Percentiles rank a stretch among this genome's conserved stretches.
Evolutionary conservation across 169 alveolate genomes (phyloP).

Genomic region (Cyclospora cayetanensis): DNA sequence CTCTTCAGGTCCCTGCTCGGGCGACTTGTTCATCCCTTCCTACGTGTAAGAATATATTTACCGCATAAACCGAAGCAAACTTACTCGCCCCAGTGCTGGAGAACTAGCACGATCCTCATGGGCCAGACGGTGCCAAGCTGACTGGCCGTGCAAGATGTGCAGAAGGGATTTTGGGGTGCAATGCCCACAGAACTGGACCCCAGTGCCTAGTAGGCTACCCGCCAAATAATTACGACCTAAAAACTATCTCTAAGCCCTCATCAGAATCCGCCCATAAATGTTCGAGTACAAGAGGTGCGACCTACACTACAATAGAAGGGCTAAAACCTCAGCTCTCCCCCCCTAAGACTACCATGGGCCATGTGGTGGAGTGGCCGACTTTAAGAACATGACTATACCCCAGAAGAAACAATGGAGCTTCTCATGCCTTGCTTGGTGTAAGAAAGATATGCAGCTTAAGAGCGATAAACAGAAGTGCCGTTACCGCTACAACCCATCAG

Average conservation of each 20-base stretch:
- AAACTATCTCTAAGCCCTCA: neutral
- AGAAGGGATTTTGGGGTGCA: constrained; percentile 32
- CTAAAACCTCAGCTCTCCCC: neutral
- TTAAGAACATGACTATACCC: constrained; percentile 38
- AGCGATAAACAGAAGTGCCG: neutral
- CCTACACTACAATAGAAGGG: neutral
- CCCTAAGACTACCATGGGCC: constrained; percentile 53
- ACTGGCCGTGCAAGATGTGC: constrained; percentile 61
- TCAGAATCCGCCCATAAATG: constrained; percentile 38
- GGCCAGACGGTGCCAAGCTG: constrained; percentile 55
- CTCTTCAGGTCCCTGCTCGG: constrained; percentile 36
- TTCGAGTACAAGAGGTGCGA: constrained; percentile 8
- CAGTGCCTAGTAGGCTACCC: constrained; percentile 1
- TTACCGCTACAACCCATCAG: constrained; percentile 7
- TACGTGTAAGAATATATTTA: constrained; percentile 20
- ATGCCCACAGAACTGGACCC: constrained; percentile 43
- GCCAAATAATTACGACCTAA: neutral
- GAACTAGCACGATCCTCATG: constrained; percentile 15
- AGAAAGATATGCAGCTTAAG: neutral
- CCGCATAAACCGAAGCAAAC: neutral
- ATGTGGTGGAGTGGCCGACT: constrained; percentile 55
- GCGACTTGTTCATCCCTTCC: constrained; percentile 50
- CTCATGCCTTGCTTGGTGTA: constrained; percentile 57
- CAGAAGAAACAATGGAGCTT: constrained; percentile 46
- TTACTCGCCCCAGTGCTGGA: neutral